Percentiles rank a stretch among this genome's conserved stretches.
Conservation (phyloP, 2,329 filamentous ascomycete species). For the Hirsutella minnesotensis region DNA sequence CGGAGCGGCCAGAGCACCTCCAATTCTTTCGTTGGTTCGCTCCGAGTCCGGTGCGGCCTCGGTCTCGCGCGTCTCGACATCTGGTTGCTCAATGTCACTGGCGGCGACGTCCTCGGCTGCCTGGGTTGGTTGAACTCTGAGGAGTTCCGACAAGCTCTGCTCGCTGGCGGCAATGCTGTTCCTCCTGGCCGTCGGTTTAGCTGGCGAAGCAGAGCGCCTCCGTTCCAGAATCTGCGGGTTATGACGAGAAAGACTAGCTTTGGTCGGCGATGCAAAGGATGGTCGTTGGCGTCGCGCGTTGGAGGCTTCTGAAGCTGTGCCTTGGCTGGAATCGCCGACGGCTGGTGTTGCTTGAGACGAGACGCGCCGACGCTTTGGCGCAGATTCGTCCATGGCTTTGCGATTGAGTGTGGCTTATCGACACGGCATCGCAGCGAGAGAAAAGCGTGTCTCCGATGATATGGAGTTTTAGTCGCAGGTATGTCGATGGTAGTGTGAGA, state of each 20-base stretch:
- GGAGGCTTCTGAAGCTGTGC: constrained; percentile 10
- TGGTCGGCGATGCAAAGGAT: constrained; percentile 57
- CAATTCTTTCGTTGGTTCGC: constrained; percentile 4
- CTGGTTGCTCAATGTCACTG: constrained; percentile 11
- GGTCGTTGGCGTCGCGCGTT: constrained; percentile 25
- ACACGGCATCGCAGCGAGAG: background rate
- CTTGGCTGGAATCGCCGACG: constrained; percentile 21
- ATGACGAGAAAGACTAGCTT: constrained; percentile 48
- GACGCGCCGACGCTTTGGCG: constrained; percentile 52
- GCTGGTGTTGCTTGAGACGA: constrained; percentile 39
- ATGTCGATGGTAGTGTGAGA: no score
- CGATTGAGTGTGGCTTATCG: background rate
- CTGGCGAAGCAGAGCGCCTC: constrained; percentile 24
- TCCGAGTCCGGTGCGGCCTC: constrained; percentile 4
- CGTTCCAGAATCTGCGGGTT: constrained; percentile 46
- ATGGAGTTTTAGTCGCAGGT: no score
- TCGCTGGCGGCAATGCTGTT: constrained; percentile 6
- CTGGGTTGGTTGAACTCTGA: constrained; percentile 18
- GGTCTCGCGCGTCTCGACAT: constrained; percentile 7
- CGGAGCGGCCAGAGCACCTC: constrained; percentile 21
- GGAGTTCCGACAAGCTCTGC: constrained; percentile 14
- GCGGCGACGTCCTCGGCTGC: constrained; percentile 11
- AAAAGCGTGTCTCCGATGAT: background rate
- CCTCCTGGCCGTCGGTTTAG: constrained; percentile 11
- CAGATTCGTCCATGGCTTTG: constrained; percentile 37